phyloP scores from a whole-genome alignment of 2,329 filamentous ascomycete species.

The Neophaeococcomyces aloes region DNA sequence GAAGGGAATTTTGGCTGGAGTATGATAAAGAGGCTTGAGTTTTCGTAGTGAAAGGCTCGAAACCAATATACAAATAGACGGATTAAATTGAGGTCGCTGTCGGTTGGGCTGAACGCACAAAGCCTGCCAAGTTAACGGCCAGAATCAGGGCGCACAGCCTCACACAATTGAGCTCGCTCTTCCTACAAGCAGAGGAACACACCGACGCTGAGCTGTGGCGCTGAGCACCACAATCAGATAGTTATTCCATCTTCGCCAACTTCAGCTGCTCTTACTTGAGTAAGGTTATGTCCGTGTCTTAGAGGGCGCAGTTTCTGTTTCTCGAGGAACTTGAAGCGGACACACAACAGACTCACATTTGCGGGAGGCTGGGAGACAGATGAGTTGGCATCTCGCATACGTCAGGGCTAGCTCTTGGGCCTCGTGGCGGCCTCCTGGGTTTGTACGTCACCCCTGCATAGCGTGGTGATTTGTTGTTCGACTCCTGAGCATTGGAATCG shows the following conservation, averaged over 20 bases:
- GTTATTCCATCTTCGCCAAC: background rate
- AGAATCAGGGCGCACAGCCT: constrained; percentile 6
- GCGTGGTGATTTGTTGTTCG: too few species aligned
- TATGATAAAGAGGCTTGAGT: background rate
- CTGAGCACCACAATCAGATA: background rate
- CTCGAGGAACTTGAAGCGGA: too few species aligned
- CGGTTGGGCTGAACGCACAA: constrained; percentile 1
- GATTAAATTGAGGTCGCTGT: background rate
- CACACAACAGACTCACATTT: background rate
- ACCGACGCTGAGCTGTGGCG: background rate
- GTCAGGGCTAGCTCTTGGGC: background rate
- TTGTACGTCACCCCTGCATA: constrained; percentile 4
- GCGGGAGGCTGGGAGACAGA: background rate
- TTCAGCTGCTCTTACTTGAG: background rate
- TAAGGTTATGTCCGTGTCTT: background rate
- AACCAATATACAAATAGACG: background rate
- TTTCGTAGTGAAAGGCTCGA: background rate
- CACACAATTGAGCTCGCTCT: background rate
- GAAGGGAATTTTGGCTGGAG: background rate
- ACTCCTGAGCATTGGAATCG: background rate
- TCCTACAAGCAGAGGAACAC: background rate
- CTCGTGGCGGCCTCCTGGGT: background rate
- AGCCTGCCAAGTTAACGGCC: background rate
- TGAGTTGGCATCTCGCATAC: constrained; percentile 2
- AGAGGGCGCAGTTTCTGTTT: too few species aligned